Evolutionary conservation across 2,329 filamentous ascomycete species (phyloP).

Genomic region (Fusarium annulatum): DNA sequence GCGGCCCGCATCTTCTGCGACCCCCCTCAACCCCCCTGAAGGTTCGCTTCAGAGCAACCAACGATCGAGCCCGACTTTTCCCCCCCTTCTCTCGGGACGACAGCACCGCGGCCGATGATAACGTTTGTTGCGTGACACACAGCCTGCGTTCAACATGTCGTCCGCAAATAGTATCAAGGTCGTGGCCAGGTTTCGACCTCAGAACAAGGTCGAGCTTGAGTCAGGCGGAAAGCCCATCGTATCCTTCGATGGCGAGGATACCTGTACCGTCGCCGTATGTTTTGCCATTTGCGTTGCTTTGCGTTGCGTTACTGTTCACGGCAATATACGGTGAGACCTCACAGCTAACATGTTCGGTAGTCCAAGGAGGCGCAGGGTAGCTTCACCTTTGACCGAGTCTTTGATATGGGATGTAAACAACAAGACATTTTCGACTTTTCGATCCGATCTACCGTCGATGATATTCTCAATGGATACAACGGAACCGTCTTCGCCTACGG

Average conservation of each 20-base stretch:
- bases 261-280: constrained; percentile 85
- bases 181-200: constrained; percentile 96
- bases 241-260: constrained; percentile 86
- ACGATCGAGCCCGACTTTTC: constrained; percentile 32
- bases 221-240: constrained; percentile 95
- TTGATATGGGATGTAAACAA: constrained; percentile 92
- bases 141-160: constrained; percentile 58
- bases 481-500: constrained; percentile 98
- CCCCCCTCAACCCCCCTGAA: constrained; percentile 32
- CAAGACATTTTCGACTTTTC: constrained; percentile 98
- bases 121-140: constrained; percentile 38
- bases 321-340: constrained; percentile 6
- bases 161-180: constrained; percentile 80
- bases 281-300: not conserved
- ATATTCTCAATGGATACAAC: constrained; percentile 99
- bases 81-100: constrained; percentile 17
- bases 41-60: constrained; percentile 28
- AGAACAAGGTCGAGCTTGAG: constrained; percentile 92
- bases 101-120: constrained; percentile 44
- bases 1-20: constrained; percentile 41
- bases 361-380: constrained; percentile 83
- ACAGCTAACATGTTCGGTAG: constrained; percentile 58
- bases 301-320: not conserved
- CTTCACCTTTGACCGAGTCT: constrained; percentile 98
- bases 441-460: constrained; percentile 94